These are phyloP conservation scores for Detonula confervacea DNA, from an alignment of 352 stramenopile genomes.

Conservation along the genomic window DNA sequence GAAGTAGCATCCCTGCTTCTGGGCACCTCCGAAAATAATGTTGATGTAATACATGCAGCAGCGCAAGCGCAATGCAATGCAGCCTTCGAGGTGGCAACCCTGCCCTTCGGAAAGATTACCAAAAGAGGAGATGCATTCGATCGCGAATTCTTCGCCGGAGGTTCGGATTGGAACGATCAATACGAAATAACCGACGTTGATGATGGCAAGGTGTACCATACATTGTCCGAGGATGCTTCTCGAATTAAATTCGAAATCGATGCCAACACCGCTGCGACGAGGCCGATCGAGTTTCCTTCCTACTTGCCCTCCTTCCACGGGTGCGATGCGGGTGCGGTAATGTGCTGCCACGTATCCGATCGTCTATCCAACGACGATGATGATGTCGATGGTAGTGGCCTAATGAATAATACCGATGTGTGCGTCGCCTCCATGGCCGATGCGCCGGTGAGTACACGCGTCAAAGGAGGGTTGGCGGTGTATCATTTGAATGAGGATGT, in stretches of 20 bases:
- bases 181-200: slow-evolving; percentile 10
- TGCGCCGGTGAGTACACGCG: not conserved
- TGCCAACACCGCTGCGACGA: not conserved
- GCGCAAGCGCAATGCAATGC: not conserved
- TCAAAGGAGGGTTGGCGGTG: slow-evolving; percentile 3
- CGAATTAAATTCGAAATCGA: not conserved
- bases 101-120: not conserved
- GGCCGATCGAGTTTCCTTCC: not conserved
- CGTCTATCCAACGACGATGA: slow-evolving; percentile 8
- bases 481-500: not conserved
- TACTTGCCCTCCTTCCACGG: slow-evolving; percentile 7
- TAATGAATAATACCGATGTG: slow-evolving; percentile 23
- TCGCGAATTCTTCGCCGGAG: slow-evolving; percentile 28
- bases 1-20: not conserved
- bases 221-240: not conserved
- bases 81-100: not conserved
- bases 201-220: not conserved
- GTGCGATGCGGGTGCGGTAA: slow-evolving; percentile 14
- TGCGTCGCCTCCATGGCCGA: slow-evolving; percentile 16
- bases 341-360: slow-evolving; percentile 30
- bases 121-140: slow-evolving; percentile 5
- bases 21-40: not conserved
- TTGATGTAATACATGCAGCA: not conserved
- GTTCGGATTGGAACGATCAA: slow-evolving; percentile 24
- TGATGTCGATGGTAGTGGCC: no score